phyloP scores from a whole-genome alignment of 352 stramenopile species.

The Phytophthora pseudosyringae region DNA sequence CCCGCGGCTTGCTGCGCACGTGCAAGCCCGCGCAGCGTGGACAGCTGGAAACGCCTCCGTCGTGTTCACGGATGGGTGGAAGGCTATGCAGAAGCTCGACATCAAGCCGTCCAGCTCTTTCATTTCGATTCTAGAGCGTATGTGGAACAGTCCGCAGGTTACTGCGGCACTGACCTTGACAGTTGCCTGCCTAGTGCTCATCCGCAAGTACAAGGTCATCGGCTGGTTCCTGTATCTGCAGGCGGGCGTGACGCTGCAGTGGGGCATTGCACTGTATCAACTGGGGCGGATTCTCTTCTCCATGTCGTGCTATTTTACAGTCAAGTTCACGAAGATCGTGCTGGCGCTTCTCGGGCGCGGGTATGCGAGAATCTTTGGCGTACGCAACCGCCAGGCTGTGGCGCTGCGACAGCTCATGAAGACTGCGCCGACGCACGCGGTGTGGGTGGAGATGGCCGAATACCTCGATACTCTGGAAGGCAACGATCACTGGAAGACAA shows the following conservation, averaged over 20 bases:
- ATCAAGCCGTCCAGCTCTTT: constrained; percentile 34
- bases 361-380: constrained; percentile 46
- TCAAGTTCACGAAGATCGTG: constrained; percentile 63
- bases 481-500: constrained; percentile 67
- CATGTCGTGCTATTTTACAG: constrained; percentile 54
- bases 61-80: constrained; percentile 38
- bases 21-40: constrained; percentile 28
- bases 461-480: constrained; percentile 67
- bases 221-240: constrained; percentile 71
- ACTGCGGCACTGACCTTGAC: constrained; percentile 44
- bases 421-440: constrained; percentile 46
- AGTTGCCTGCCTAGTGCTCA: constrained; percentile 34
- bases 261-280: constrained; percentile 73
- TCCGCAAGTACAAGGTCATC: constrained; percentile 67
- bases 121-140: constrained; percentile 32
- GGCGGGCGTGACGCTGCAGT: constrained; percentile 64
- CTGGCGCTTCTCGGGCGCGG: constrained; percentile 34
- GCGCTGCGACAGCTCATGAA: constrained; percentile 68
- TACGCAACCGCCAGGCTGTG: constrained; percentile 58
- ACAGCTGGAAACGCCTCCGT: constrained; percentile 31
- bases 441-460: constrained; percentile 67
- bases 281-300: constrained; percentile 65
- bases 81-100: constrained; percentile 33
- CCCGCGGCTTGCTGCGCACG: constrained; percentile 36
- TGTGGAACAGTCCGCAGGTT: constrained; percentile 46